A percentile compares a stretch with the other conserved stretches of the same genome.
Evolutionary conservation across 495 filamentous ascomycete species (phyloP).

Genomic region (Hyaloscypha finlandica): DNA sequence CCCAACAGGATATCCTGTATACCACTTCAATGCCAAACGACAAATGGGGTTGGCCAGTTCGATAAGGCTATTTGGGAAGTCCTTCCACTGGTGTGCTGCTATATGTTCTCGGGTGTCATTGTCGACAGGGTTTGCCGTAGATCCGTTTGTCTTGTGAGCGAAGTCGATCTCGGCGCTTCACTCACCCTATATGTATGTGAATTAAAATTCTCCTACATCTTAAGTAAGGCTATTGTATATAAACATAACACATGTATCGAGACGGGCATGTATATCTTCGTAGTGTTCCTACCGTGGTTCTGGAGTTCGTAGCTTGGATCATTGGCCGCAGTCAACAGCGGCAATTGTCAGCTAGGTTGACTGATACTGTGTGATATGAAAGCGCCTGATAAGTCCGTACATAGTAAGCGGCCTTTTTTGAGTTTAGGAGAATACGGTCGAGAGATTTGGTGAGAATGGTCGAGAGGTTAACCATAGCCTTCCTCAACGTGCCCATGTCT

Average conservation of each 20-base stretch:
- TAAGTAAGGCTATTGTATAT: no score
- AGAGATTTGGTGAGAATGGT: constrained; percentile 15
- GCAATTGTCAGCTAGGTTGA: constrained; percentile 14
- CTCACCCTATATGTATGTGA: no score
- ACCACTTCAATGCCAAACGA: constrained; percentile 6
- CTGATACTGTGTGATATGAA: constrained; percentile 9
- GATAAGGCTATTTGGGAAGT: no score
- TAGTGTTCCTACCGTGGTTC: constrained; percentile 12
- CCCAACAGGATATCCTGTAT: constrained; percentile 12
- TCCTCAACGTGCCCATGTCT: not conserved
- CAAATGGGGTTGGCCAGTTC: not conserved
- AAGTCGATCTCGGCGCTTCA: no score
- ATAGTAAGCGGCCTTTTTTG: constrained; percentile 11
- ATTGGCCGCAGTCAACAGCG: constrained; percentile 4
- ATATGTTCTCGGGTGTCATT: no score
- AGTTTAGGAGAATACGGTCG: constrained; percentile 17
- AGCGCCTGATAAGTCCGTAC: constrained; percentile 17
- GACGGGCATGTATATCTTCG: no score
- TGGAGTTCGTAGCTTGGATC: constrained; percentile 21
- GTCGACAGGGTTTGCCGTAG: no score
- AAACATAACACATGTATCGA: no score
- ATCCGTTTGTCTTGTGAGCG: no score
- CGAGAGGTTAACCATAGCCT: not conserved
- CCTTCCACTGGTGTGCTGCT: no score
- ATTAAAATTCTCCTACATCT: no score